Base-by-base conservation (phyloP, 2,329 filamentous ascomycete species). In the Fusarium dlaminii region DNA sequence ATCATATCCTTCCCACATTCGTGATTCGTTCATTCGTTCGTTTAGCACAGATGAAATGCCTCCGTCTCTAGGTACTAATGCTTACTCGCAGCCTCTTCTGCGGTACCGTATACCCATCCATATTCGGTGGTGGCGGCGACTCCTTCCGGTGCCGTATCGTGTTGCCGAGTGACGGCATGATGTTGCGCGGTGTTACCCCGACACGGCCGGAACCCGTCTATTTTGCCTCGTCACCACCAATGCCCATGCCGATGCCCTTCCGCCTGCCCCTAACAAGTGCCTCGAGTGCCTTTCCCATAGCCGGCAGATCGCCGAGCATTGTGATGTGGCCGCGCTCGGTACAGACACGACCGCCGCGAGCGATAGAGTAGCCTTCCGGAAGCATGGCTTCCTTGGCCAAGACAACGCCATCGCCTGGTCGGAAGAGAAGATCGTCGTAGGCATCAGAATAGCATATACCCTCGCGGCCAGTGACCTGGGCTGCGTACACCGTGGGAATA, bases 281-380 rank as follows among this genome's bases (percentile, higher is more conserved):
- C 75, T 87, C 85, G 39, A 98, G 81, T 72, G 93, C 95, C 77
- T 86, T 88, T 0, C 94, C 95, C 1, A 98, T 91, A 0, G 92
- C 94, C 71, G 93, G 91, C 72, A 98, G 80, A 84, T 98, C 95
- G 2, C 95, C 95, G 37, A 98, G 82, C 78, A 98, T 86, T 2
- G 93, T 95, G 40, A 98, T 92, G 83, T 98, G 96, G 0, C 96
- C 95, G 7, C 94, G 87, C 74, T 97, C 94, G 61, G 92, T 95
- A 75, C 90, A 92, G 18, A 98, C 90, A 24, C 94, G 85, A 0
- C 95, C 95, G 18, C 91, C 92, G 51, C 88, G 90, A 4, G 92
- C 94, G 40, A 93, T 86, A 55, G 89, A 87, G 80, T 98, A 98
- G 0, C 95, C 95, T 6, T 89, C 84, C 0, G 95, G 95, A 48